phyloP scores from a whole-genome alignment of 2,329 filamentous ascomycete species.

The Cladosporium velox region DNA sequence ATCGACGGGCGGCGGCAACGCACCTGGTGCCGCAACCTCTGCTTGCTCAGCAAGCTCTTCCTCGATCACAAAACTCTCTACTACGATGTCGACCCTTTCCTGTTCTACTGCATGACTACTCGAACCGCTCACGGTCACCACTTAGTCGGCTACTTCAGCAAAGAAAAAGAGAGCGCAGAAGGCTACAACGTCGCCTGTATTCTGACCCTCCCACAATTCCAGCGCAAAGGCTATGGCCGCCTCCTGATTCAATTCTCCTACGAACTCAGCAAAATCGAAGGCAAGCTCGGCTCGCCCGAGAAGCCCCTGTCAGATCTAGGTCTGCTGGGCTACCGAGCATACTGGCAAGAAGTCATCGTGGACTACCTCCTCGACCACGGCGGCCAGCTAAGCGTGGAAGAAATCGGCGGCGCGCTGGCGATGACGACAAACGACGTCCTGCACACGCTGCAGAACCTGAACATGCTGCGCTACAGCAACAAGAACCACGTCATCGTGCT shows the following conservation, averaged over 20 bases:
- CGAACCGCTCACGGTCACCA: slow-evolving; percentile 88
- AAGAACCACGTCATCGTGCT: slow-evolving; percentile 95
- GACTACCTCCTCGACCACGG: slow-evolving; percentile 77
- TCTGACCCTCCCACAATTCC: slow-evolving; percentile 91
- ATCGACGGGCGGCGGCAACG: slow-evolving; percentile 92
- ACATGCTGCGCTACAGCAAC: slow-evolving; percentile 94
- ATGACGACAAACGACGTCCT: slow-evolving; percentile 99
- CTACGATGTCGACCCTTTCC: slow-evolving; percentile 98
- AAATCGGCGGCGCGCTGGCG: slow-evolving; percentile 73
- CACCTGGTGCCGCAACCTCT: slow-evolving; percentile 95
- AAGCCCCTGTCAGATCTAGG: slow-evolving; percentile 95
- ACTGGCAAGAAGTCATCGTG: slow-evolving; percentile 94
- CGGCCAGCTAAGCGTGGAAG: slow-evolving; percentile 77
- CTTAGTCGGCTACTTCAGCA: slow-evolving; percentile 98
- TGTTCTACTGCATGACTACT: slow-evolving; percentile 97
- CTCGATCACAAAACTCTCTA: slow-evolving; percentile 97
- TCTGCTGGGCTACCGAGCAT: slow-evolving; percentile 89
- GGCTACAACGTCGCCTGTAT: slow-evolving; percentile 99
- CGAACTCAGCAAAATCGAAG: slow-evolving; percentile 91
- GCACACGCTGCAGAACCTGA: slow-evolving; percentile 88
- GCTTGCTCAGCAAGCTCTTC: slow-evolving; percentile 92
- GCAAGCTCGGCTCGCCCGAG: slow-evolving; percentile 91
- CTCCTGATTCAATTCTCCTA: slow-evolving; percentile 97
- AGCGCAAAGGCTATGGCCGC: slow-evolving; percentile 89
- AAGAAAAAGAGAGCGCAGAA: slow-evolving; percentile 96